Conservation (phyloP, 768 basidiomycete species). For the Strobilomyces dryophilus region DNA sequence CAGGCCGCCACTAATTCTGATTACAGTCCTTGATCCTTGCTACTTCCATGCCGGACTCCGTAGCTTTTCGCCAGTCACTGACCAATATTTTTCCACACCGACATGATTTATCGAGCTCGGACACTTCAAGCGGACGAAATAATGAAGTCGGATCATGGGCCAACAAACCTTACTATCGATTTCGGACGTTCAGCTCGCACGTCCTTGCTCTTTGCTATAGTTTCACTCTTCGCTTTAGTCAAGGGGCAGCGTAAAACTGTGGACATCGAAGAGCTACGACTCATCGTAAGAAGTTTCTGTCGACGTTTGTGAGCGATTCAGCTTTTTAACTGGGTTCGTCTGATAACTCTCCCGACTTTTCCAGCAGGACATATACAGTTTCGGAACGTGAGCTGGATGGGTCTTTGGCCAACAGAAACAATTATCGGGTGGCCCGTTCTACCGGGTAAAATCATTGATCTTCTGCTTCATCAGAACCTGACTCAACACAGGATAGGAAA, state of each 20-base stretch:
- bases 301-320: constrained; percentile 46
- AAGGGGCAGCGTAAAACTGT: constrained; percentile 47
- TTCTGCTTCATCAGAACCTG: background rate
- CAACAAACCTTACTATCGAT: background rate
- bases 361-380: constrained; percentile 59
- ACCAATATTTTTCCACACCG: background rate
- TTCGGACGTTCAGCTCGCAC: background rate
- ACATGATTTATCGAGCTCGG: background rate
- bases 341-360: background rate
- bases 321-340: background rate
- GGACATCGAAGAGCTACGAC: constrained; percentile 49
- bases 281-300: constrained; percentile 50
- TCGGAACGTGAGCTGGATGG: constrained; percentile 40
- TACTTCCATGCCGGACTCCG: background rate
- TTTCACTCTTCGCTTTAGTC: constrained; percentile 15
- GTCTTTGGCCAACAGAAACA: constrained; percentile 37
- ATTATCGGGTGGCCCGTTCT: constrained; percentile 36
- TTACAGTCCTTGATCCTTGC: background rate
- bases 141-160: constrained; percentile 4
- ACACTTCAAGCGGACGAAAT: background rate
- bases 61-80: background rate
- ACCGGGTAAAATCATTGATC: constrained; percentile 34
- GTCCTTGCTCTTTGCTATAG: constrained; percentile 5
- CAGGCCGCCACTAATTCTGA: background rate
- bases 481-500: constrained; percentile 22